A percentile compares a stretch with the other conserved stretches of the same genome.
Conservation (phyloP, 1,284 basidiomycete species). For the Xanthoconium separans region DNA sequence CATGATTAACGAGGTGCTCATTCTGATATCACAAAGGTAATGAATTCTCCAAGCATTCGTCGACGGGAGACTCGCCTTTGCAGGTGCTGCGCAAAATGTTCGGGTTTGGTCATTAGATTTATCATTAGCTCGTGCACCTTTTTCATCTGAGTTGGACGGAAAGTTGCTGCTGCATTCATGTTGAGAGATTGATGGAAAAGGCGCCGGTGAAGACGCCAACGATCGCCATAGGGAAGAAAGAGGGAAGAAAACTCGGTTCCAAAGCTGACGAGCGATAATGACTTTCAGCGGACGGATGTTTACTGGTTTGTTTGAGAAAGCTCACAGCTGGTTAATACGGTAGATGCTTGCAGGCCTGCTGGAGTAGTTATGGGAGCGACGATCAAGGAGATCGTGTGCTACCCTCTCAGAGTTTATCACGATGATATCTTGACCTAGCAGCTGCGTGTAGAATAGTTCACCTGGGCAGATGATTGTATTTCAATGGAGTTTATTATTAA, state of each 20-base stretch:
- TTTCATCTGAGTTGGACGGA: constrained; percentile 11
- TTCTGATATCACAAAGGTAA: neutral
- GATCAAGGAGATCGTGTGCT: constrained; percentile 11
- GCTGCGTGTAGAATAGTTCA: constrained; percentile 12
- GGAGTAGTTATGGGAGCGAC: constrained; percentile 7
- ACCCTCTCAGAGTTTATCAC: constrained; percentile 15
- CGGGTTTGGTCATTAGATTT: constrained; percentile 4
- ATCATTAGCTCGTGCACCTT: constrained; percentile 9
- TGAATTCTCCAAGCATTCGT: neutral
- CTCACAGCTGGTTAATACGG: constrained; percentile 7
- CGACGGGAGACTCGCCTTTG: constrained; percentile 4
- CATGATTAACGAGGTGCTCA: constrained; percentile 15
- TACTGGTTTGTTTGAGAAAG: neutral
- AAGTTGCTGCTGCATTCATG: constrained; percentile 3
- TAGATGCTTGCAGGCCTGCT: constrained; percentile 8
- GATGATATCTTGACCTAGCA: constrained; percentile 10
- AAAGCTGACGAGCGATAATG: neutral
- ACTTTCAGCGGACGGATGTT: too few relatives aligned
- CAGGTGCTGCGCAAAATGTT: constrained; percentile 6
- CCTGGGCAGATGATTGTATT: neutral
- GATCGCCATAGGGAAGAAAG: constrained; percentile 1
- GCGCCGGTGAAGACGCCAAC: constrained; percentile 4
- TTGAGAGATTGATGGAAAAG: constrained; percentile 3
- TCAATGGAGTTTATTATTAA: neutral
- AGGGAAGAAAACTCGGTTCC: constrained; percentile 2